Evolutionary conservation across 495 filamentous ascomycete species (phyloP), one percentile per base, ranked within the genome.

Genomic region (Hypoxylon lenormandii): DNA sequence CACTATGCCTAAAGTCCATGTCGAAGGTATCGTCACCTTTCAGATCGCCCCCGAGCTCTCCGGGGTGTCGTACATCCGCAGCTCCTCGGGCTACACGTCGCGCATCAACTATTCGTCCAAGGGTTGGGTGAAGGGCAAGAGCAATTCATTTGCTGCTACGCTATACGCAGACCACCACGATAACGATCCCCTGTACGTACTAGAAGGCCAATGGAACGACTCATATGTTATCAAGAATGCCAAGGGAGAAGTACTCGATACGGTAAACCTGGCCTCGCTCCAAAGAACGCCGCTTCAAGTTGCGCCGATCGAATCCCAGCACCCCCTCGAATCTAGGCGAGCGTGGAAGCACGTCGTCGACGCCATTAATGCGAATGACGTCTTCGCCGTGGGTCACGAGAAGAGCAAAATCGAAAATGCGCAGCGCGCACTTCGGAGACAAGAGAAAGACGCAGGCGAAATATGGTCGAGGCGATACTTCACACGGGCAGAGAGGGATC

Each of bases 91-190:
- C 60, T 94, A 90, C 77, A 85, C 90, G 46, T 82, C 90, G 15
- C 91, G 91, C 72, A 91, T 96, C 72, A 89, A 91, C 73, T 96
- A 92, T 78, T 87, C 81, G 43, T 89, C 89, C 62, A 91, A 90
- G 78, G 92, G 92, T 21, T 96, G 91, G 91, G 40, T 96, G 21
- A 88, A 86, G 54, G 92, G 92, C 15, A 94, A 92, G 81, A 92
- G 92, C 79, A 96, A 96, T 80, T 87, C 81, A 43, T 92, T 96
- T 77, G 85, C 76, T 18, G 92, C 92, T 0, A 82, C 75, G 38
- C 66, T 95, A 22, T 91, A 85, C 79, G 90, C 88, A 57, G 80
- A 80, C 46, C 81, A 86, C n/a, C 82, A 85, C 22, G 90, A 93
- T 71, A 89, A 87, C 73, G 83, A 90, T 28, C 80, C 87, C 6